Conservation (phyloP, 257 asterid genomes). For the Salvia splendens region DNA sequence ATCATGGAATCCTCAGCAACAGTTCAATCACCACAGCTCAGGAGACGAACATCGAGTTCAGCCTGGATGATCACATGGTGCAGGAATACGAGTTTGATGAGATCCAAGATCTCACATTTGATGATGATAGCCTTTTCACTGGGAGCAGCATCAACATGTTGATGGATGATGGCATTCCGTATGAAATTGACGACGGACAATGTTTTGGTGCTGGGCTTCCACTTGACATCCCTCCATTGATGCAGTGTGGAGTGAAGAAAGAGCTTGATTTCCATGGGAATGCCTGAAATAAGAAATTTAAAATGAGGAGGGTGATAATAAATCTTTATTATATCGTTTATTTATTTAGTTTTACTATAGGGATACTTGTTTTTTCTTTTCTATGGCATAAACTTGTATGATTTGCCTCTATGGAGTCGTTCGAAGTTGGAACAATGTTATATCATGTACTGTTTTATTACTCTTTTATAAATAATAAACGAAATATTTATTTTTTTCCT, state of each 20-base stretch:
- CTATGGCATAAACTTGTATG: too few relatives aligned
- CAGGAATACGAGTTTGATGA: constrained; percentile 34
- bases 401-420: too few relatives aligned
- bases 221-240: constrained; percentile 40
- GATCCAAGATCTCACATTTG: constrained; percentile 32
- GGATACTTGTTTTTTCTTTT: neutral
- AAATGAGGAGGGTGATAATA: constrained; percentile 3
- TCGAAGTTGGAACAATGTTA: too few relatives aligned
- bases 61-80: constrained; percentile 27
- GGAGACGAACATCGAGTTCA: constrained; percentile 24
- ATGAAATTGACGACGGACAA: constrained; percentile 27
- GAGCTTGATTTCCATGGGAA: constrained; percentile 33
- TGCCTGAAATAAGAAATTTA: neutral
- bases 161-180: constrained; percentile 31
- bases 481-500: too few relatives aligned
- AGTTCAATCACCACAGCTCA: neutral
- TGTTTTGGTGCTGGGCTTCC: constrained; percentile 37
- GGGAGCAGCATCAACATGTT: constrained; percentile 36
- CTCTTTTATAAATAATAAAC: too few relatives aligned
- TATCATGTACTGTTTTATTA: too few relatives aligned
- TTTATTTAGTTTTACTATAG: neutral
- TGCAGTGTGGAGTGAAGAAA: constrained; percentile 39
- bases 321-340: neutral
- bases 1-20: constrained; percentile 11
- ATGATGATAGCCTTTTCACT: constrained; percentile 32